Evolutionary conservation across 1,284 basidiomycete species (phyloP), one percentile per base, ranked within the genome.

Genomic region (Gomphus bonarii): DNA sequence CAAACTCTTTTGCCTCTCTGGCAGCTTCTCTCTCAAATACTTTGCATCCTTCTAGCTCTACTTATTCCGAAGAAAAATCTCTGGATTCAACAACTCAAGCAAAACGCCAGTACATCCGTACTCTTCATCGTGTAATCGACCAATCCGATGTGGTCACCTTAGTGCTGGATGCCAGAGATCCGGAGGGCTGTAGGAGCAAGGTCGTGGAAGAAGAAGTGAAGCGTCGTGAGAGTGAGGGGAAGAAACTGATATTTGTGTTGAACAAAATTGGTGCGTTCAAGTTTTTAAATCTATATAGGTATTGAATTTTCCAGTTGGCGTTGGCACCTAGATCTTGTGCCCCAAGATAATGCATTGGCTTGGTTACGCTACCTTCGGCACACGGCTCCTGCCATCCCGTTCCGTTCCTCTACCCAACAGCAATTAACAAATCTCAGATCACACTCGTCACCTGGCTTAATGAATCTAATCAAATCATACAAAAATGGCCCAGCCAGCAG

Each of bases 341-440:
- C 95, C 2, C 79, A 84, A 53, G 80, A 84, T 16, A 97, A 97
- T 65, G 90, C 95, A 3, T 86, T 95, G 67, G 79, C 80, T 42
- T 99, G 95, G 95, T 76, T 98, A 22, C 84, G 84, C 60, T 82
- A 95, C 68, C 80, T 99, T 5, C 85, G 94, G 12, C 90, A 97
- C 68, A 85, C 88, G 16, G 94, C 93, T 5, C 94, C 95, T 0
- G 95, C 93, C 0, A 79, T 99, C 54, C 92, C 97, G 0, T 98
- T 98, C 77, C 88, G 91, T 61, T 93, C 92, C 0, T 89, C 88
- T 0, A 84, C 89, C 1, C 84, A 90, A 44, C 70, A 75, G 54
- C 94, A 95, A 68, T 83, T 93, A 36, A 78, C 80, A 11, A 86
- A 91, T 68, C 81, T 95, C 40, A 87, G 79, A 3, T 87, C 83